Evolutionary conservation across 192 early-diverging fungal genomes (phyloP).

Genomic region (Linnemannia exigua): DNA sequence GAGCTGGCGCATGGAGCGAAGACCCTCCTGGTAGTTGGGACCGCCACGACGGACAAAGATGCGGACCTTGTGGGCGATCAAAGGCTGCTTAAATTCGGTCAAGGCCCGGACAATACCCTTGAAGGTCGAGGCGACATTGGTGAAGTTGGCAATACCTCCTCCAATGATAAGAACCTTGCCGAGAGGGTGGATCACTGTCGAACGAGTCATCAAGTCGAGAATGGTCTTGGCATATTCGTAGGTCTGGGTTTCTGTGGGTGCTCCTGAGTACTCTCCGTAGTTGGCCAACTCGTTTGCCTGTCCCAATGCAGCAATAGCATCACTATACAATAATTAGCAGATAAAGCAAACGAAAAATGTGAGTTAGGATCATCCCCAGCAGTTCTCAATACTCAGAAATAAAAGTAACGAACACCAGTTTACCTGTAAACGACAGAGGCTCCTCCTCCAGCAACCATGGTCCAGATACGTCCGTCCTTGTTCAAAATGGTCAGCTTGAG

Average conservation of each 20-base stretch:
- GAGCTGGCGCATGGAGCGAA: conserved; percentile 92
- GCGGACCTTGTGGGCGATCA: conserved; percentile 91
- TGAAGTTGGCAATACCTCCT: conserved; percentile 99
- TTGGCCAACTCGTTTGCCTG: conserved; percentile 96
- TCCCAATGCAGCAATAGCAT: conserved; percentile 98
- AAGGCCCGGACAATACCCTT: conserved; percentile 98
- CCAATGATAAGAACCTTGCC: conserved; percentile 99
- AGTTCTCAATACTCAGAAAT: background rate
- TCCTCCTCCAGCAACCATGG: conserved; percentile 99
- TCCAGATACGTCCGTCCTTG: conserved; percentile 96
- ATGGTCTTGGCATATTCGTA: conserved; percentile 99
- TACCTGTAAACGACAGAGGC: conserved; percentile 94
- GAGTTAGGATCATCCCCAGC: background rate
- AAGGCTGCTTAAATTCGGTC: conserved; percentile 89
- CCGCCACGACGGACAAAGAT: conserved; percentile 98
- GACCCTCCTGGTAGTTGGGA: conserved; percentile 99
- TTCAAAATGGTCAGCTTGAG: conserved; percentile 98
- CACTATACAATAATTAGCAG: conserved; percentile 62
- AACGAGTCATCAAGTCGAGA: conserved; percentile 97
- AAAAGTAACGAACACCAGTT: background rate
- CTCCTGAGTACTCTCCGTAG: conserved; percentile 99
- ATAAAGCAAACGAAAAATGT: background rate
- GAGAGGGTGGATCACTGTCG: conserved; percentile 76
- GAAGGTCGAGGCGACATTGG: conserved; percentile 99
- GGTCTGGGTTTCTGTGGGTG: conserved; percentile 98